phyloP scores from a whole-genome alignment of 352 stramenopile genomes.

The Plasmopara halstedii region DNA sequence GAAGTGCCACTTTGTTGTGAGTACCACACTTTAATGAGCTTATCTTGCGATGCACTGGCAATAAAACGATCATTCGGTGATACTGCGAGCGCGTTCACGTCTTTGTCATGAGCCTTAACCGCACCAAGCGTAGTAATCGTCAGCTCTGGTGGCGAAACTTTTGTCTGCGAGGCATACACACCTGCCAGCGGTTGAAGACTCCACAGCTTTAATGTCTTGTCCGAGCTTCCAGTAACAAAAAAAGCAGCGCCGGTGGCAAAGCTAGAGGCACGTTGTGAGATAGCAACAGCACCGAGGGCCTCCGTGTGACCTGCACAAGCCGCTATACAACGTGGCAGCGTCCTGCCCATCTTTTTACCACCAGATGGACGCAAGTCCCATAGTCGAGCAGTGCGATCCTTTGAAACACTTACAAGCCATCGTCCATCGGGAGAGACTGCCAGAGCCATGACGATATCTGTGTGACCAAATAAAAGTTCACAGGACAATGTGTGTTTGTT shows the following conservation, averaged over 20 bases:
- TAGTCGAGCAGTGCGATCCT: conserved; percentile 90
- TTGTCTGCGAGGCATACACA: conserved; percentile 35
- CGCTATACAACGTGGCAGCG: conserved; percentile 65
- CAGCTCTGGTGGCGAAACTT: conserved; percentile 26
- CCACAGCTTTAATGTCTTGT: conserved; percentile 98
- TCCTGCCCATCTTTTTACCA: conserved; percentile 25
- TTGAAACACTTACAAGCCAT: conserved; percentile 91
- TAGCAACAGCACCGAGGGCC: conserved; percentile 86
- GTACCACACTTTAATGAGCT: conserved; percentile 96
- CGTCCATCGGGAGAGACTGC: conserved; percentile 83
- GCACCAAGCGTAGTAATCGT: conserved; percentile 51
- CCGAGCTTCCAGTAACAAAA: conserved; percentile 93
- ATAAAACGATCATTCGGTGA: conserved; percentile 96
- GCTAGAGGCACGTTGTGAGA: conserved; percentile 82
- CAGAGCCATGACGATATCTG: conserved; percentile 95
- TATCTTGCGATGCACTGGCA: conserved; percentile 96
- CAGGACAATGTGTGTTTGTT: conserved; percentile 89
- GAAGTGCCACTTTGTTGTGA: conserved; percentile 41
- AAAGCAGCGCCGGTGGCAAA: conserved; percentile 84
- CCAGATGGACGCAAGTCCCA: conserved; percentile 73
- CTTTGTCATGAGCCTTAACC: conserved; percentile 92
- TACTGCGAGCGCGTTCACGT: conserved; percentile 94
- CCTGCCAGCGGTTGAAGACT: conserved; percentile 71
- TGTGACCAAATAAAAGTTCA: conserved; percentile 94
- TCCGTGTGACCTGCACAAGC: conserved; percentile 93